phyloP scores from a whole-genome alignment of 306 rosid species.

The Gleditsia sinensis region DNA sequence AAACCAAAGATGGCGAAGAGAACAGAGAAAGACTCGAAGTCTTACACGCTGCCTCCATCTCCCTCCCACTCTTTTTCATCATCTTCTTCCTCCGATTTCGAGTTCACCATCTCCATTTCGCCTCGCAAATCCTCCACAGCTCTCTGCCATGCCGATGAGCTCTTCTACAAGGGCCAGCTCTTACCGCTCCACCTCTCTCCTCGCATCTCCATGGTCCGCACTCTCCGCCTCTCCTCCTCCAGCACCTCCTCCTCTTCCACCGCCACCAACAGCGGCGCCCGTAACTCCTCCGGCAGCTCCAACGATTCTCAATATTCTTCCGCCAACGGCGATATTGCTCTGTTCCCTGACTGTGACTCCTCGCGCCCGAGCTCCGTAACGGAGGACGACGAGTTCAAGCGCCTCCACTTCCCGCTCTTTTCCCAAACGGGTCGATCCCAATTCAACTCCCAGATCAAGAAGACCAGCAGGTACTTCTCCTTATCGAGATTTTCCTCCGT shows the following conservation, averaged over 20 bases:
- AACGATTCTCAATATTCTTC: conserved; percentile 50
- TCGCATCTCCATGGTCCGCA: conserved; percentile 79
- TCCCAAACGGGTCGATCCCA: neutral
- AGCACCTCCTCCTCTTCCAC: conserved; percentile 44
- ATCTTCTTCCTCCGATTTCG: conserved; percentile 87
- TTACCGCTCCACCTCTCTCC: conserved; percentile 84
- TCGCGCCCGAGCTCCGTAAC: conserved; percentile 77
- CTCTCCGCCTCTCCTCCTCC: conserved; percentile 68
- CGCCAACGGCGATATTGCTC: conserved; percentile 54
- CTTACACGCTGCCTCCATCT: conserved; percentile 75
- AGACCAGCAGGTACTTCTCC: conserved; percentile 64
- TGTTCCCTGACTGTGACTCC: conserved; percentile 63
- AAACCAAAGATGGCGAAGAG: conserved; percentile 47
- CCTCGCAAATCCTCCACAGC: conserved; percentile 71
- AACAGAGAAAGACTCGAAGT: conserved; percentile 32
- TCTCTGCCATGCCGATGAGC: conserved; percentile 88
- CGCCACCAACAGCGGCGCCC: conserved; percentile 58
- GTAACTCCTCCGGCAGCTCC: conserved; percentile 83
- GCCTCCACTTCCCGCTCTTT: conserved; percentile 33
- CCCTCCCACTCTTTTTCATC: conserved; percentile 78
- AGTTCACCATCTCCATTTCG: conserved; percentile 77
- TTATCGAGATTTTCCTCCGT: conserved; percentile 83
- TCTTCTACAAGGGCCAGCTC: conserved; percentile 90
- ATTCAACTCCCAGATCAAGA: conserved; percentile 41
- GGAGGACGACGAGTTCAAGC: conserved; percentile 66